A percentile compares a stretch with the other conserved stretches of the same genome.
Evolutionary conservation across 495 filamentous ascomycete species (phyloP).

Genomic region (Cercophora newfieldiana): DNA sequence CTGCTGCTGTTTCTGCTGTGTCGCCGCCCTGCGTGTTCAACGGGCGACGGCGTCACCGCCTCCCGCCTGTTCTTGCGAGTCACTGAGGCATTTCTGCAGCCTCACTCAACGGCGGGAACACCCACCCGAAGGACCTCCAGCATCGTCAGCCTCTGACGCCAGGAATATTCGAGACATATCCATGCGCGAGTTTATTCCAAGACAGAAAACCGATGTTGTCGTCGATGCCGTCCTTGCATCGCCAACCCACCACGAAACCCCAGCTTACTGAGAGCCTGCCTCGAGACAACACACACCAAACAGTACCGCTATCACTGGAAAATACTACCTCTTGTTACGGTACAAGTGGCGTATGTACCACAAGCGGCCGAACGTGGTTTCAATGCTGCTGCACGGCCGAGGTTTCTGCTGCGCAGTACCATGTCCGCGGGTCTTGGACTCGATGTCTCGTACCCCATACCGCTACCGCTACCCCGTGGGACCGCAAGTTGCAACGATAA

Average conservation of each 20-base stretch:
- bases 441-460: conserved; percentile 14
- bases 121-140: conserved; percentile 1
- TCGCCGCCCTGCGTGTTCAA: conserved; percentile 4
- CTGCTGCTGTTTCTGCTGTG: too few species aligned
- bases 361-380: conserved; percentile 8
- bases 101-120: conserved; percentile 8
- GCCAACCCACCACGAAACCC: neutral
- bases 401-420: neutral
- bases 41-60: conserved; percentile 4
- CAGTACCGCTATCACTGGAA: neutral
- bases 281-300: neutral
- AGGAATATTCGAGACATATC: neutral
- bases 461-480: neutral
- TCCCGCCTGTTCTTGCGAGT: neutral
- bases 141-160: neutral
- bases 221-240: neutral
- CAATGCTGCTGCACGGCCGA: neutral
- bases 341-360: conserved; percentile 4
- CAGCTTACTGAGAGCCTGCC: neutral
- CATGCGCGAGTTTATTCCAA: neutral
- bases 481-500: neutral
- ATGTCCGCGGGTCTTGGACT: neutral
- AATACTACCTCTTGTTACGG: neutral
- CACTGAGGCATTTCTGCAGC: conserved; percentile 15
- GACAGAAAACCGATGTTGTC: neutral